phyloP scores from a whole-genome alignment of 2,329 filamentous ascomycete genomes.

The Immersiporthe knoxdaviesiana region DNA sequence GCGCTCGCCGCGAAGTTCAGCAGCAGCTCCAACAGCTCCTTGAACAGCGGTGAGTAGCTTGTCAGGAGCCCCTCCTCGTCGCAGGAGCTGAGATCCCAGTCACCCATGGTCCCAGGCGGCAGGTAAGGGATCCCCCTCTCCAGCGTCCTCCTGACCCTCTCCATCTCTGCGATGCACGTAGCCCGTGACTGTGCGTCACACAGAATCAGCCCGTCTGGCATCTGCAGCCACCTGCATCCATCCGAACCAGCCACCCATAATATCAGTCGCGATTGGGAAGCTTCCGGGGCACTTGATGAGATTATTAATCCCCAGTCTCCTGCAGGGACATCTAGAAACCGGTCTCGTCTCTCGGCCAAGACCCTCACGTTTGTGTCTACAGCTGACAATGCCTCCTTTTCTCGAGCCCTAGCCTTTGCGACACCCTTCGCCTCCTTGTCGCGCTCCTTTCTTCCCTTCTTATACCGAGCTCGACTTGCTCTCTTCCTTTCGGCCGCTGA shows the following conservation, averaged over 20 bases:
- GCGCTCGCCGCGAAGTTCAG: neutral
- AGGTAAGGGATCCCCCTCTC: neutral
- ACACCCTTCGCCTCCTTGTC: neutral
- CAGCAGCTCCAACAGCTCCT: neutral
- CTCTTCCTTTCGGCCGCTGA: neutral
- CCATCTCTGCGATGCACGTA: neutral
- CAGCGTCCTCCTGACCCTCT: neutral
- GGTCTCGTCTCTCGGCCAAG: neutral
- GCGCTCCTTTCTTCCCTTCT: neutral
- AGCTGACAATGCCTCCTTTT: neutral
- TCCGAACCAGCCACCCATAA: neutral
- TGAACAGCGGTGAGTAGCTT: neutral
- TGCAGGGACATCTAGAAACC: neutral
- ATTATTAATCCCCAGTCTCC: neutral
- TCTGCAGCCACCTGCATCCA: neutral
- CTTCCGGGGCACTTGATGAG: neutral
- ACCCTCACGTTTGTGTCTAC: neutral
- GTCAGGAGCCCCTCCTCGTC: neutral
- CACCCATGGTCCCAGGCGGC: neutral
- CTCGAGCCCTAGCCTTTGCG: neutral
- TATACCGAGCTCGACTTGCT: neutral
- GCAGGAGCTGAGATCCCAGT: neutral
- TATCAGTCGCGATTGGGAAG: neutral
- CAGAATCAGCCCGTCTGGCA: neutral
- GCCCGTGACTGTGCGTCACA: neutral